Percentiles rank a stretch among this genome's conserved stretches.
phyloP scores from a whole-genome alignment of 2,329 filamentous ascomycete species.

The Diaporthe amygdali region DNA sequence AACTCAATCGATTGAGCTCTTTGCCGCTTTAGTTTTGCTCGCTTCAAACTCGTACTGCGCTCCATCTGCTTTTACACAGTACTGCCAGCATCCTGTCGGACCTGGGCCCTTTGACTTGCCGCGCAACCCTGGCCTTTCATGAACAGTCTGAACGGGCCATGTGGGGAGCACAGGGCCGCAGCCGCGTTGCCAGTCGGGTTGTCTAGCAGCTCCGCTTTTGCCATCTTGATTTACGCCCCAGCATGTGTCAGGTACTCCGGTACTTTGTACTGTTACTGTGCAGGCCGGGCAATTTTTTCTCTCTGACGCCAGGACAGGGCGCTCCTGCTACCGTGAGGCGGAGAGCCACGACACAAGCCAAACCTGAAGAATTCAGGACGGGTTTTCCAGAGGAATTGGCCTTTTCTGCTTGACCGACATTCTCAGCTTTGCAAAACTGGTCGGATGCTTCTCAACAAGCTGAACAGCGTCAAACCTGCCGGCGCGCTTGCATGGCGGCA shows the following conservation, averaged over 20 bases:
- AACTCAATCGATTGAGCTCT: constrained; percentile 16
- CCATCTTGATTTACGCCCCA: not conserved
- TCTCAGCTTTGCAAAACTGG: not conserved
- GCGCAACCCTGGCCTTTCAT: not conserved
- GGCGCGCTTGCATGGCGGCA: constrained; percentile 9
- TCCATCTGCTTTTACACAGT: not conserved
- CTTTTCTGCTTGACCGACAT: not conserved
- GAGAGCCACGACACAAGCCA: not conserved
- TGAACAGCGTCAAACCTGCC: not conserved
- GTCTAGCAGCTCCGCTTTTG: constrained; percentile 4
- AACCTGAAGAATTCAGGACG: not conserved
- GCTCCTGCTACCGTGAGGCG: not conserved
- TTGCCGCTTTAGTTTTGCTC: constrained; percentile 16
- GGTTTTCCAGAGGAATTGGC: not conserved
- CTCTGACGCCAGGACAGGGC: not conserved
- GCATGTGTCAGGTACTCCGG: not conserved
- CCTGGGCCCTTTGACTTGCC: not conserved
- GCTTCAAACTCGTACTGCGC: not conserved
- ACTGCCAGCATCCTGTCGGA: not conserved
- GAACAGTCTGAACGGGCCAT: not conserved
- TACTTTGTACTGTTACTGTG: not conserved
- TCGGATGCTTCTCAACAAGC: not conserved
- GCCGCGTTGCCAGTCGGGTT: constrained; percentile 7
- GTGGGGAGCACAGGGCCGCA: not conserved
- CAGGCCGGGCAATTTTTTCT: not conserved